Base-by-base conservation (phyloP, 495 filamentous ascomycete species). In the Lophiotrema nucula region DNA sequence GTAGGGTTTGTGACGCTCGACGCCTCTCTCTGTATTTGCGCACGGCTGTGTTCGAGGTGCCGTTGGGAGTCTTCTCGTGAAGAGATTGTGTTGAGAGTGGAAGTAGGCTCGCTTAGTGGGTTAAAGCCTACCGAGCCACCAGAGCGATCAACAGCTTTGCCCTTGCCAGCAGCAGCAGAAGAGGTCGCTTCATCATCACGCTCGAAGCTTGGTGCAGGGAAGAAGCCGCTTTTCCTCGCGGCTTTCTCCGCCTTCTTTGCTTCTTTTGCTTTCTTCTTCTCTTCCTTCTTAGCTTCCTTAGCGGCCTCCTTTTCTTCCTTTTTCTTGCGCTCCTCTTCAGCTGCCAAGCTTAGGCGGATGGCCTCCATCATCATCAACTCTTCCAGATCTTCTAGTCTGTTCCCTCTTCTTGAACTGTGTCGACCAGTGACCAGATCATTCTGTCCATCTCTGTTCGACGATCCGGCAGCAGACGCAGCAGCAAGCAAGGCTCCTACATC, bases 291-390 rank as follows among this genome's bases (percentile, higher is more conserved):
- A 13, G 83, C 82, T 31, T 90, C 88, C 67, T 95, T 95, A 47
- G 76, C 79, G 3, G 79, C 78, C 63, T 90, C 88, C 66, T 93
- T 91, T 46, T 93, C 89, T 26, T 87, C 87, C 64, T 87, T 87
- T 45, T 79, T 85, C 59, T 85, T 85, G 44, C 92, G 82, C 41
- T 97, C 91, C 65, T 98, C 93, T 66, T 98, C 93, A 26, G 87
- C 87, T 6, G 87, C 91, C 23, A 97, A 76, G 46, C 89, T 95
- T 43, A 96, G 72, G 26, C 93, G 78, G 49, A 98, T 92, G 1
- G 93, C 93, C 69, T 97, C 93, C 79, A 92, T 88, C 81, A 97
- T 89, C 93, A 98, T 98, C 77, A 97, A 89, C 44, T 96, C 92
- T 68, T 98, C 93, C 11, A 97, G 74, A 64, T 97, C 92, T 41